phyloP scores from a whole-genome alignment of 2,329 filamentous ascomycete genomes.

The Calonectria henricotiae region DNA sequence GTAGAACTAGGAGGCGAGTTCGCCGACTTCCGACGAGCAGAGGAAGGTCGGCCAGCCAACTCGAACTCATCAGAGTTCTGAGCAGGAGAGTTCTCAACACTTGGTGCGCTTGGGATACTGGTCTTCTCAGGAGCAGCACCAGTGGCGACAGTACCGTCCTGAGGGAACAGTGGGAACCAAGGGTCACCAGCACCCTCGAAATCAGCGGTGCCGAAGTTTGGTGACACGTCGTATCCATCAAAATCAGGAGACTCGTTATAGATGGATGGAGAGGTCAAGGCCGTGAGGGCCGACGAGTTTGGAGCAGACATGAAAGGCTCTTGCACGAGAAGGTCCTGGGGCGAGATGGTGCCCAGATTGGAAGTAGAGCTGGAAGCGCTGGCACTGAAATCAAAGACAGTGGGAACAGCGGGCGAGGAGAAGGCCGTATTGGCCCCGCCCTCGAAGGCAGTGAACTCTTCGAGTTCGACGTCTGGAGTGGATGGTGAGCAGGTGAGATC shows the following conservation, averaged over 20 bases:
- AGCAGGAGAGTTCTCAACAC: constrained; percentile 62
- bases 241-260: constrained; percentile 84
- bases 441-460: constrained; percentile 73
- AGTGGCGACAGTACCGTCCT: constrained; percentile 56
- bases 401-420: constrained; percentile 69
- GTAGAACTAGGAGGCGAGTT: constrained; percentile 62
- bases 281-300: constrained; percentile 86
- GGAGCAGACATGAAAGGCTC: constrained; percentile 83
- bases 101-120: constrained; percentile 38
- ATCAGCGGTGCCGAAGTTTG: constrained; percentile 78
- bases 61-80: constrained; percentile 68
- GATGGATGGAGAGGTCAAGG: constrained; percentile 87
- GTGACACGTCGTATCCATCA: constrained; percentile 84
- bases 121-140: constrained; percentile 48
- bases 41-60: constrained; percentile 59
- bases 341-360: constrained; percentile 83
- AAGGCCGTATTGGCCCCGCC: constrained; percentile 68
- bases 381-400: constrained; percentile 68
- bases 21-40: constrained; percentile 65
- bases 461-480: constrained; percentile 71
- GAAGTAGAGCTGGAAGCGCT: constrained; percentile 67
- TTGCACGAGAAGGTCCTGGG: constrained; percentile 83
- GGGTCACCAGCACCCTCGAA: constrained; percentile 68
- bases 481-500: constrained; percentile 54
- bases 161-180: constrained; percentile 85